Evolutionary conservation across 768 basidiomycete species (phyloP), one percentile per base, ranked within the genome.

Genomic region (Kwoniella shandongensis): DNA sequence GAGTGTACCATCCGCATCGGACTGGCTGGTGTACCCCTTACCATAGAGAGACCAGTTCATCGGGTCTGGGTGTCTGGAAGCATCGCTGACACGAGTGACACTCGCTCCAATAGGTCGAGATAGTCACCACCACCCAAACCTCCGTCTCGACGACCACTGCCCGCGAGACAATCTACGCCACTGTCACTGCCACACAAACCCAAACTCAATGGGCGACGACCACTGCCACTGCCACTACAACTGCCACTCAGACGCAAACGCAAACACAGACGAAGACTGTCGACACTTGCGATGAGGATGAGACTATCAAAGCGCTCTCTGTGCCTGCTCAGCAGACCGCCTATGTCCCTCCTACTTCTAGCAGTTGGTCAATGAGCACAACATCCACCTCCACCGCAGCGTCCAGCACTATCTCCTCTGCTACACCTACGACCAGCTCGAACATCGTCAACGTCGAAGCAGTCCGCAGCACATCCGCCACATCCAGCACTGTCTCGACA

Each of bases 81-180:
- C 17, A 29, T 17, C 26, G 23, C 6, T 23, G 13, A 18, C 2
- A 18, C n/a, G n/a, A 18, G 8, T 40, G 17, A 6, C 4, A 30
- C 50, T 39, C 10, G 22, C 26, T 6, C 11, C 5, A 25, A 23
- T 36, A 61, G 54, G 54, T 61, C 30, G 53, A 61, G 40, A 44
- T 61, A 40, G 41, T 61, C 12, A 61, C 59, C 44, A 55, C 54
- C 35, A 61, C 59, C 15, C 40, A 50, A 17, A 35, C 46, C 22
- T 44, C 41, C 40, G n/a, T 42, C 13, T 32, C 32, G 7, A 32
- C 32, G 8, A 42, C 40, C 8, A 42, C 40, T 7, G n/a, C 17
- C 6, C 7, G 40, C 6, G 40, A 42, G 29, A 58, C 56, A 6
- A 30, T 51, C 27, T 52, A 39, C 40, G 44, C 44, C 2, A 62